phyloP scores from a whole-genome alignment of 306 rosid species.

The Gynostemma pentaphyllum region DNA sequence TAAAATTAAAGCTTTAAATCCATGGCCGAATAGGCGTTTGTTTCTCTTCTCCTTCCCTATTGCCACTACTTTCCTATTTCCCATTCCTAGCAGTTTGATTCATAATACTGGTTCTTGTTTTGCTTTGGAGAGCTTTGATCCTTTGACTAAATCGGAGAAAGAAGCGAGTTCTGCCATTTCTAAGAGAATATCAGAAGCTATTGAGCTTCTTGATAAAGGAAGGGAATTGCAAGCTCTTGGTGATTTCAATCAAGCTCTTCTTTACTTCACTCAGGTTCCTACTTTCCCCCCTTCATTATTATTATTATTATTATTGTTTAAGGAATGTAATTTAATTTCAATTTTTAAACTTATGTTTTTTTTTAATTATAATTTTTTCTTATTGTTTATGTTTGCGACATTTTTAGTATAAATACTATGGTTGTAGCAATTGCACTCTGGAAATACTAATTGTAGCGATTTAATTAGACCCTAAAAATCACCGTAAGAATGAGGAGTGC shows the following conservation, averaged over 20 bases:
- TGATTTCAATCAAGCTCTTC: constrained; percentile 54
- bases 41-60: constrained; percentile 48
- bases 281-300: not conserved
- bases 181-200: constrained; percentile 42
- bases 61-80: constrained; percentile 29
- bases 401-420: no score
- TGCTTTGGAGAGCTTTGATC: constrained; percentile 33
- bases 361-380: not conserved
- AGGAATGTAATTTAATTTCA: no score
- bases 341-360: no score
- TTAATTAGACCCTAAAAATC: no score
- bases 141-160: constrained; percentile 36
- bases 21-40: constrained; percentile 33
- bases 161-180: constrained; percentile 40
- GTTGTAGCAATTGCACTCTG: no score
- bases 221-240: constrained; percentile 60
- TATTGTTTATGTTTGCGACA: not conserved
- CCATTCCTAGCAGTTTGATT: constrained; percentile 1
- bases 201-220: constrained; percentile 62
- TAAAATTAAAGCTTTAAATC: constrained; percentile 4
- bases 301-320: no score
- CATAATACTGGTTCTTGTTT: constrained; percentile 12
- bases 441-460: no score
- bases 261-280: constrained; percentile 47
- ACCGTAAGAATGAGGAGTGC: no score